Percentiles rank a stretch among this genome's conserved stretches.
phyloP scores from a whole-genome alignment of 2,329 filamentous ascomycete genomes.

The Claviceps humidiphila region DNA sequence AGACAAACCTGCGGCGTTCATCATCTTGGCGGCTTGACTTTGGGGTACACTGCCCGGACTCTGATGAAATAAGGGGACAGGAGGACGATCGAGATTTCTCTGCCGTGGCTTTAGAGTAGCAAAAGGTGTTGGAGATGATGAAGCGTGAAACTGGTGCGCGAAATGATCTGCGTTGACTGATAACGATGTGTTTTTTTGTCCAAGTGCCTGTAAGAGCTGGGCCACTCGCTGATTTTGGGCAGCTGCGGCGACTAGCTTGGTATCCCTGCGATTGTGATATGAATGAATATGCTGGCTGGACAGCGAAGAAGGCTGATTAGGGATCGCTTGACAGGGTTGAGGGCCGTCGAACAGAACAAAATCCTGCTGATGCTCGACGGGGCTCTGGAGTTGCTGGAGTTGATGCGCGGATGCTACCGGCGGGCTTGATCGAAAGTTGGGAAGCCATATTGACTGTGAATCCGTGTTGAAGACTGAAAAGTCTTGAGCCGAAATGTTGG shows the following conservation, averaged over 20 bases:
- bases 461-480: constrained; percentile 71
- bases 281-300: constrained; percentile 32
- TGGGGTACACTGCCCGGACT: constrained; percentile 34
- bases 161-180: constrained; percentile 44
- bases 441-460: constrained; percentile 69
- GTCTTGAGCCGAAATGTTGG: constrained; percentile 52
- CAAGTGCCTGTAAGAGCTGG: constrained; percentile 45
- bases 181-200: constrained; percentile 37
- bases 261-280: constrained; percentile 32
- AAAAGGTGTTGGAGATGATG: constrained; percentile 49
- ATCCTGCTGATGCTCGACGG: constrained; percentile 48
- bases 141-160: constrained; percentile 51
- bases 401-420: constrained; percentile 49
- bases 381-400: constrained; percentile 40
- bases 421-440: constrained; percentile 51
- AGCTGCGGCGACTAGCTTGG: constrained; percentile 19
- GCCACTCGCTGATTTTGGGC: constrained; percentile 46
- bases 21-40: constrained; percentile 30
- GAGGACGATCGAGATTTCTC: constrained; percentile 41
- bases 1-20: constrained; percentile 29
- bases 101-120: constrained; percentile 40
- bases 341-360: constrained; percentile 63
- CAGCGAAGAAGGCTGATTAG: constrained; percentile 26
- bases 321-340: constrained; percentile 20
- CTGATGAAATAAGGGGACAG: constrained; percentile 59